Evolutionary conservation across 2,329 filamentous ascomycete species (phyloP).

Genomic region (Intubia oerlemansii): DNA sequence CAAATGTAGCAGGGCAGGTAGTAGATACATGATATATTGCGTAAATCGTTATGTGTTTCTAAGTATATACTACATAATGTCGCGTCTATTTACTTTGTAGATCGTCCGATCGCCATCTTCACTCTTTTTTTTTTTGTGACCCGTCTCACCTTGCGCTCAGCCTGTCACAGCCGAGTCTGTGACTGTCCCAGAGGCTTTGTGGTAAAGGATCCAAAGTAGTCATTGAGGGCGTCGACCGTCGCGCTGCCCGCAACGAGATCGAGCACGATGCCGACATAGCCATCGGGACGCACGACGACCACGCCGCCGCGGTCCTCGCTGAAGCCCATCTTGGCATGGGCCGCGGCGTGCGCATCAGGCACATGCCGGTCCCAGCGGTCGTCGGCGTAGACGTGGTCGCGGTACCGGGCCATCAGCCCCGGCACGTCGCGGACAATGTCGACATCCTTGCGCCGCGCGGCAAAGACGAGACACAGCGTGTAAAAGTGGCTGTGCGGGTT

Average conservation of each 20-base stretch:
- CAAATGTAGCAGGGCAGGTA: too few species aligned
- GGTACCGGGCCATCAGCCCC: slow-evolving; percentile 48
- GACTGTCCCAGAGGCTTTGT: slow-evolving; percentile 31
- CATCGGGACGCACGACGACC: slow-evolving; percentile 69
- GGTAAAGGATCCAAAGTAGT: slow-evolving; percentile 58
- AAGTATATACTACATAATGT: too few species aligned
- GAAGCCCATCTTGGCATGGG: slow-evolving; percentile 74
- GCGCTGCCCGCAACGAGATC: slow-evolving; percentile 53
- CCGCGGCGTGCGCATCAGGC: slow-evolving; percentile 47
- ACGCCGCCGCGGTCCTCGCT: slow-evolving; percentile 53
- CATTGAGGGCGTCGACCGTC: slow-evolving; percentile 60
- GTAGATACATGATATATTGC: too few species aligned
- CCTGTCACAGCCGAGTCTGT: slow-evolving; percentile 17
- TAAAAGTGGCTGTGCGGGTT: slow-evolving; percentile 74
- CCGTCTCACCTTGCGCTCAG: too few species aligned
- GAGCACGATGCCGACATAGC: slow-evolving; percentile 63
- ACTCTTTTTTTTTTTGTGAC: too few species aligned
- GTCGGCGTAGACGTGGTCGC: slow-evolving; percentile 70
- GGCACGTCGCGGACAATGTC: slow-evolving; percentile 56
- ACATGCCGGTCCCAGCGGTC: slow-evolving; percentile 55
- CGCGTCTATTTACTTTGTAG: too few species aligned
- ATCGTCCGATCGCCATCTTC: too few species aligned
- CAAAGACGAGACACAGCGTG: slow-evolving; percentile 58
- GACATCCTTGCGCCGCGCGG: slow-evolving; percentile 42
- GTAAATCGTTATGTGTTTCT: too few species aligned